phyloP scores from a whole-genome alignment of 495 filamentous ascomycete species.

The Endocarpon pusillum region DNA sequence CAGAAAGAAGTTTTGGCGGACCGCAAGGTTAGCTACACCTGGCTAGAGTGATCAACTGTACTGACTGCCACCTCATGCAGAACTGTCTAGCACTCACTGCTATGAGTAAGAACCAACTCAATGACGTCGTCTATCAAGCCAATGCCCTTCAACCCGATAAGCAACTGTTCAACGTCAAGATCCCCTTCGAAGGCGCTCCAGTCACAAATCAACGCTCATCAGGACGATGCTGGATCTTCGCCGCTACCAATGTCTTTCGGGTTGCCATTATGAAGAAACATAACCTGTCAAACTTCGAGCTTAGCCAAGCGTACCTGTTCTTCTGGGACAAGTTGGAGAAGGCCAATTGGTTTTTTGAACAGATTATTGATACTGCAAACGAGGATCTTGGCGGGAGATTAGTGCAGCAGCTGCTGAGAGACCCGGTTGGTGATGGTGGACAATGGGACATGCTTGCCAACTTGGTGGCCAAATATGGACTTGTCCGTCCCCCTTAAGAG shows the following conservation, averaged over 20 bases:
- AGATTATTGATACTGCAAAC: conserved; percentile 53
- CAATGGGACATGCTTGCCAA: conserved; percentile 92
- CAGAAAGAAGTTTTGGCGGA: conserved; percentile 42
- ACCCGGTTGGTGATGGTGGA: conserved; percentile 63
- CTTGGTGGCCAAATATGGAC: conserved; percentile 67
- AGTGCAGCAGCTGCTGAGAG: conserved; percentile 43
- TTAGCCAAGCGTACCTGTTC: conserved; percentile 78
- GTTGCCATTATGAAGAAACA: conserved; percentile 69
- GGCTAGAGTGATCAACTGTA: neutral
- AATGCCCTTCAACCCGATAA: conserved; percentile 38
- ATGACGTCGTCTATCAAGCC: conserved; percentile 32
- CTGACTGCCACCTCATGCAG: conserved; percentile 13
- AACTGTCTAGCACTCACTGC: conserved; percentile 54
- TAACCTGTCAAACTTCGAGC: conserved; percentile 58
- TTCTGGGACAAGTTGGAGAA: conserved; percentile 94
- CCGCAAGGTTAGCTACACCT: conserved; percentile 33
- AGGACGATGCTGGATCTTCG: conserved; percentile 83
- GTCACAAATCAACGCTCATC: conserved; percentile 70
- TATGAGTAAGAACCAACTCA: conserved; percentile 38
- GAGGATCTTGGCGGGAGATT: conserved; percentile 51
- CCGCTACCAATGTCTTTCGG: conserved; percentile 72
- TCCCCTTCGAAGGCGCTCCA: conserved; percentile 64
- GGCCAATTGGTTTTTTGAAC: conserved; percentile 73
- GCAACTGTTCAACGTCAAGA: conserved; percentile 67
- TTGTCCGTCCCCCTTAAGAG: too few species aligned